Conservation (phyloP, 1,284 basidiomycete genomes). For the Cystobasidium sp. region DNA sequence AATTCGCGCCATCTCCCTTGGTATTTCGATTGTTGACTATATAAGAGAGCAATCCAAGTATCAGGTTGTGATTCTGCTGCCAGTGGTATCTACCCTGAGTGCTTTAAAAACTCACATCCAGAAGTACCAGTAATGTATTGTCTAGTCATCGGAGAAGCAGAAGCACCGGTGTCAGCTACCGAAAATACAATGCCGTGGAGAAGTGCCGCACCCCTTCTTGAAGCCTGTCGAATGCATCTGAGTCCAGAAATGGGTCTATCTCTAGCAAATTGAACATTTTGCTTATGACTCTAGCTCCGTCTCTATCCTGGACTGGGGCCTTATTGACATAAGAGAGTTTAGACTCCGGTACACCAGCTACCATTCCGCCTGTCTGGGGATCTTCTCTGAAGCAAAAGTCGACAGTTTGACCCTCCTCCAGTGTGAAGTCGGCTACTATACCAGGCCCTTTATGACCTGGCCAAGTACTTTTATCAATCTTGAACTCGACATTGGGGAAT, state of each 20-base stretch:
- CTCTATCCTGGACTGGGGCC: slow-evolving; percentile 34
- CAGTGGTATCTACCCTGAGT: background rate
- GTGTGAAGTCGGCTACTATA: slow-evolving; percentile 61
- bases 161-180: background rate
- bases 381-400: slow-evolving; percentile 76
- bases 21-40: slow-evolving; percentile 64
- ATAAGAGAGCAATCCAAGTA: background rate
- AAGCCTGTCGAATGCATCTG: background rate
- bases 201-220: slow-evolving; percentile 19
- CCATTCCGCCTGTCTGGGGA: slow-evolving; percentile 47
- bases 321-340: slow-evolving; percentile 19
- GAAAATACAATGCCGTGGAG: background rate
- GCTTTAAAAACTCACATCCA: slow-evolving; percentile 26
- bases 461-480: slow-evolving; percentile 24
- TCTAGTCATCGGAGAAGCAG: slow-evolving; percentile 4
- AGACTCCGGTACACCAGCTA: slow-evolving; percentile 14
- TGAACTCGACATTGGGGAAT: slow-evolving; percentile 10
- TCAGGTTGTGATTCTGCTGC: background rate
- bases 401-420: slow-evolving; percentile 80
- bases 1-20: slow-evolving; percentile 91
- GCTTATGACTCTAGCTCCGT: slow-evolving; percentile 23
- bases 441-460: slow-evolving; percentile 42
- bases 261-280: slow-evolving; percentile 22
- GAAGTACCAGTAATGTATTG: slow-evolving; percentile 29
- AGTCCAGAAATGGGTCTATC: slow-evolving; percentile 24